Conservation (phyloP, 805 yeast genomes). For the Ogataea trehaloabstinens region DNA sequence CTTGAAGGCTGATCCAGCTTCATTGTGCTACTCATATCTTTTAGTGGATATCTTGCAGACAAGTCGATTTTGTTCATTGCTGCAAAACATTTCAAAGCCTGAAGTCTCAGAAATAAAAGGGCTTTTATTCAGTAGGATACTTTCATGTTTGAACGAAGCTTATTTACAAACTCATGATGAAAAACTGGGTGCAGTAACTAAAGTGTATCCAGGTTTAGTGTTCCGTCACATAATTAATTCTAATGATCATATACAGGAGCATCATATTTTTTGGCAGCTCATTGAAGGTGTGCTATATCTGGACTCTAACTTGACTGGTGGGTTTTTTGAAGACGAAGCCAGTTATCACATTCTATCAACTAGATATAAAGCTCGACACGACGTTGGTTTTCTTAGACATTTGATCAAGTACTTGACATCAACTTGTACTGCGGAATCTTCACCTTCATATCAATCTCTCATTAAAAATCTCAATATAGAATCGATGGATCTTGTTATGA, state of each 20-base stretch:
- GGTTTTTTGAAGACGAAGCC: slow-evolving; percentile 4
- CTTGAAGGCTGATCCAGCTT: slow-evolving; percentile 4
- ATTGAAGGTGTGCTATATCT: slow-evolving; percentile 6
- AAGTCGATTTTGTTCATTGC: slow-evolving; percentile 1
- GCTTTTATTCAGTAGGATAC: slow-evolving; percentile 14
- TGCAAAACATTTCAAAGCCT: slow-evolving; percentile 1
- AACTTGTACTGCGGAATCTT: not conserved
- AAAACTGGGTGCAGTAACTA: slow-evolving; percentile 4
- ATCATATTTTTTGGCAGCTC: slow-evolving; percentile 12
- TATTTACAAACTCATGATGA: slow-evolving; percentile 9
- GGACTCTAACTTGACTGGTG: slow-evolving; percentile 1
- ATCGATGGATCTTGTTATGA: slow-evolving; percentile 7
- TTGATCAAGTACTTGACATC: slow-evolving; percentile 4
- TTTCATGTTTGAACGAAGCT: slow-evolving; percentile 14
- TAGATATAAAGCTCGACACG: slow-evolving; percentile 2
- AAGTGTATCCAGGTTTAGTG: slow-evolving; percentile 7
- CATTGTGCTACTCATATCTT: slow-evolving; percentile 3
- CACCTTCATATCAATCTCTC: slow-evolving; percentile 6
- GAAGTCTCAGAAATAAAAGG: slow-evolving; percentile 12
- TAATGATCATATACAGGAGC: not conserved
- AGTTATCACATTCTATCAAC: not conserved
- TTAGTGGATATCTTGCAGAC: slow-evolving; percentile 11
- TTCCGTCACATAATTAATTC: not conserved
- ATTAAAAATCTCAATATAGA: slow-evolving; percentile 4
- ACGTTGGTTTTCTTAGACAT: slow-evolving; percentile 8